Base-by-base conservation (phyloP, 1,284 basidiomycete species). In the Polyporus tsugae region DNA sequence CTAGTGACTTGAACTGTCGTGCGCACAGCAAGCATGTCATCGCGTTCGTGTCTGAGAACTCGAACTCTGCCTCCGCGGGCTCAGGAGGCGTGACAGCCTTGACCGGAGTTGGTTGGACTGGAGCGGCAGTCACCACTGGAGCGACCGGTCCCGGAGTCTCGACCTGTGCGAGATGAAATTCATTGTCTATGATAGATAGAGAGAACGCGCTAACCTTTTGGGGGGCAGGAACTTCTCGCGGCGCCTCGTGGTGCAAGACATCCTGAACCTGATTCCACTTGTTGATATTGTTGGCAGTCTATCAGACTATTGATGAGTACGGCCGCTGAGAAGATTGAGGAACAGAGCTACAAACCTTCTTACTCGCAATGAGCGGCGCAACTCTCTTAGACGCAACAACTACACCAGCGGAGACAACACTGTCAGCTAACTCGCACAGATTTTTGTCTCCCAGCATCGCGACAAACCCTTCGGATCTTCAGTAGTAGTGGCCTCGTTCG, bases 191-290 rank as follows among this genome's bases (percentile, higher is more conserved):
- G 64, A 58, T 5, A 29, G 29, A 29, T 9, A 36, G 29, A 65
- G 6, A 29, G 3, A 22, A 49, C 22, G 10, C n/a, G 42, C 68
- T 63, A 9, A 68, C 68, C 57, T 60, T 65, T 66, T 67, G 72
- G 3, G 60, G 65, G 10, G 25, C 57, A 57, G 67, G 63, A 62
- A 70, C 60, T 64, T 65, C 68, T 68, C 72, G 67, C n/a, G 70
- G 72, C 25, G 65, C 71, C 36, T 74, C 78, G 33, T 79, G 73
- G 60, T 77, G 88, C 38, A 97, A 85, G 75, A 95, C 95, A 80
- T 91, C 91, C 81, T 96, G 94, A 19, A 96, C 94, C 82, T 92
- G 93, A 78, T 96, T 97, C 96, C 96, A 98, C 76, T 98, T 97
- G 76, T 87, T 91, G 78, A 98, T 97, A 75, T 97, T 96, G 78